Base-by-base conservation (phyloP, 306 rosid genomes). In the Corylus americana region DNA sequence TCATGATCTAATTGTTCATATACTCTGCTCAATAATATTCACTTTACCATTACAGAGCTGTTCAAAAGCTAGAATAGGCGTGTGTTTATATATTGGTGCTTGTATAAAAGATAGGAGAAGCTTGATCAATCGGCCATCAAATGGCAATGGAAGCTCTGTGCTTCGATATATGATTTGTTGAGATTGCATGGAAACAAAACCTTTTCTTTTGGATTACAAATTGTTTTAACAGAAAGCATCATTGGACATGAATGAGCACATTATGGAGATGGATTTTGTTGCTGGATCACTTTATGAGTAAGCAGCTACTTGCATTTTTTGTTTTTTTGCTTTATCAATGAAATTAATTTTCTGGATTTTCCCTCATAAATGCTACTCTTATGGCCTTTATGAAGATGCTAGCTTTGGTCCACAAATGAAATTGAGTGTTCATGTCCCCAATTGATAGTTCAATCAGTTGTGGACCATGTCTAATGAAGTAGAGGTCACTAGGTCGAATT, bases 1-100 rank as follows among this genome's bases (percentile, higher is more conserved):
- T 76, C 57, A 29, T 61, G 76, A 55, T 80, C 81, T 82, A 86
- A 75, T 77, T 90, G 89, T 86, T 81, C 79, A 86, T 84, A 79
- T 59, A 25, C 76, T 77, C 61, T 31, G 35, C 55, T 74, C 54
- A 70, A 66, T 74, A 58, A 76, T 77, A 83, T 63, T 64, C 74
- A 77, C 62, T 74, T 79, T 69, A 3, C 82, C 51, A 80, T 79
- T 76, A 64, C 55, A 67, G 64, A 70, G 75, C 83, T 70, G 11
- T 31, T 69, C 44, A 18, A 79, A 58, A 49, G 70, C 74, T 57
- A 39, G 74, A 78, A 44, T 55, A 78, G 74, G 58, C 48, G 13
- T 51, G 78, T 55, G 78, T 55, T 71, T 83, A 87, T 83, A 78
- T 17, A 8, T 42, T 67, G 49, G 14, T 67, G 27, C 18, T 67